Evolutionary conservation across 345 rosid species (phyloP).

Genomic region (Diplotaxis tenuifolia): DNA sequence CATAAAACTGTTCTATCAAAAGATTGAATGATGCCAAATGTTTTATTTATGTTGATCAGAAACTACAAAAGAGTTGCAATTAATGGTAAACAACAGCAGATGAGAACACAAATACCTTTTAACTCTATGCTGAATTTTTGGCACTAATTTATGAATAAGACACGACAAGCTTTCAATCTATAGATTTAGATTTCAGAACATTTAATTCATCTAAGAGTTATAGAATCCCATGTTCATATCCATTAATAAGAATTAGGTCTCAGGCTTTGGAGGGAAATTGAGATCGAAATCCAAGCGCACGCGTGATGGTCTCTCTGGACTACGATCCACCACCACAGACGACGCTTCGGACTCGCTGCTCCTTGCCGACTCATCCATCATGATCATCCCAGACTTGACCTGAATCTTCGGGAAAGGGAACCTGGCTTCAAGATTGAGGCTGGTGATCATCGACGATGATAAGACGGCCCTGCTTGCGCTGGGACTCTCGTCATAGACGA

Average conservation of each 20-base stretch:
- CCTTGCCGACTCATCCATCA: slow-evolving; percentile 2
- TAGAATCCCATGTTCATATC: neutral
- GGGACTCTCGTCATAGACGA: slow-evolving; percentile 40
- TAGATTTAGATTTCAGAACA: neutral
- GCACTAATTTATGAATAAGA: slow-evolving; percentile 8
- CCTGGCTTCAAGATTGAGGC: slow-evolving; percentile 42
- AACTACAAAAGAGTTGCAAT: neutral
- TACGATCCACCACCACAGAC: slow-evolving; percentile 39
- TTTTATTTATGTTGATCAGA: slow-evolving; percentile 3
- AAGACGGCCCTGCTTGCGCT: slow-evolving; percentile 70
- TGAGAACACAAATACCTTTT: neutral
- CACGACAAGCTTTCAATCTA: neutral
- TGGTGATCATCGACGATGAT: slow-evolving; percentile 40
- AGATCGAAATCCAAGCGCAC: slow-evolving; percentile 60
- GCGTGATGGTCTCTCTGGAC: slow-evolving; percentile 16
- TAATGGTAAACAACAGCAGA: neutral
- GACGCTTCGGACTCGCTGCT: slow-evolving; percentile 73
- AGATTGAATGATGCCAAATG: slow-evolving; percentile 8
- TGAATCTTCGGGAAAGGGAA: slow-evolving; percentile 38
- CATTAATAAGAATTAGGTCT: slow-evolving; percentile 9
- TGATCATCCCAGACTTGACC: slow-evolving; percentile 17
- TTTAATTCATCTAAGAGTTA: slow-evolving; percentile 1
- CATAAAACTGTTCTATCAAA: neutral
- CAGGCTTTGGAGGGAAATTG: slow-evolving; percentile 56
- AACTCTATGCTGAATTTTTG: slow-evolving; percentile 14